Conservation (phyloP, 2,329 filamentous ascomycete species). For the Fusarium chlamydosporum region DNA sequence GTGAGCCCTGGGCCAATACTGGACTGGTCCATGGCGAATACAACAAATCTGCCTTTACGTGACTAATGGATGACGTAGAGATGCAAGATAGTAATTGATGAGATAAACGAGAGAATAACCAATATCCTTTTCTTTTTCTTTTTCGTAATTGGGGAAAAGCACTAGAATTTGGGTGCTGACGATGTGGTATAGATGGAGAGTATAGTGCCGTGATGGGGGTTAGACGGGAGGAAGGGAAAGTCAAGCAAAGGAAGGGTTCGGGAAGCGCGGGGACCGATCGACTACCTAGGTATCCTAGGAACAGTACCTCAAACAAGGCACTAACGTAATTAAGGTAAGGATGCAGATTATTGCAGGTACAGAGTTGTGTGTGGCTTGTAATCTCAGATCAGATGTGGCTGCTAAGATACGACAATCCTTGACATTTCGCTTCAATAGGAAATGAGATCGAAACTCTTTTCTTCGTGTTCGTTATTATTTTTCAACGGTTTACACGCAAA, state of each 20-base stretch:
- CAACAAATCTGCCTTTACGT: not conserved
- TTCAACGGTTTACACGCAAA: not conserved
- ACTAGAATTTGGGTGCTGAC: slow-evolving; percentile 13
- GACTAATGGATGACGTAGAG: not conserved
- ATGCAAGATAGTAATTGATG: not conserved
- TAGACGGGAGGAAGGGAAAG: slow-evolving; percentile 14
- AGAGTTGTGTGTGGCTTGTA: slow-evolving; percentile 31
- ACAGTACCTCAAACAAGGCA: too few relatives aligned
- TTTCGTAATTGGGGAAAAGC: slow-evolving; percentile 1
- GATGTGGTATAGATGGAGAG: slow-evolving; percentile 5
- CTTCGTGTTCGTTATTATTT: not conserved
- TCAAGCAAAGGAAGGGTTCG: slow-evolving; percentile 11
- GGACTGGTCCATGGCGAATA: slow-evolving; percentile 39
- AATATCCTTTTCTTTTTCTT: not conserved
- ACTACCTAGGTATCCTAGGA: too few relatives aligned
- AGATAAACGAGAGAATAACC: not conserved
- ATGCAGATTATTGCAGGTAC: not conserved
- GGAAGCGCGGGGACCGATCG: slow-evolving; percentile 37
- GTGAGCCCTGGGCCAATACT: slow-evolving; percentile 27
- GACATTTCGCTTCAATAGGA: too few relatives aligned
- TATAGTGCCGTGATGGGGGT: slow-evolving; percentile 13
- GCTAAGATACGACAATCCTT: not conserved
- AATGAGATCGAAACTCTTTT: too few relatives aligned
- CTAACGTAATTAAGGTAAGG: too few relatives aligned
- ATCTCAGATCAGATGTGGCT: slow-evolving; percentile 21